Evolutionary conservation across 1,284 basidiomycete genomes (phyloP), one percentile per base, ranked within the genome.

Genomic region (Apiotrichum akiyoshidainum): DNA sequence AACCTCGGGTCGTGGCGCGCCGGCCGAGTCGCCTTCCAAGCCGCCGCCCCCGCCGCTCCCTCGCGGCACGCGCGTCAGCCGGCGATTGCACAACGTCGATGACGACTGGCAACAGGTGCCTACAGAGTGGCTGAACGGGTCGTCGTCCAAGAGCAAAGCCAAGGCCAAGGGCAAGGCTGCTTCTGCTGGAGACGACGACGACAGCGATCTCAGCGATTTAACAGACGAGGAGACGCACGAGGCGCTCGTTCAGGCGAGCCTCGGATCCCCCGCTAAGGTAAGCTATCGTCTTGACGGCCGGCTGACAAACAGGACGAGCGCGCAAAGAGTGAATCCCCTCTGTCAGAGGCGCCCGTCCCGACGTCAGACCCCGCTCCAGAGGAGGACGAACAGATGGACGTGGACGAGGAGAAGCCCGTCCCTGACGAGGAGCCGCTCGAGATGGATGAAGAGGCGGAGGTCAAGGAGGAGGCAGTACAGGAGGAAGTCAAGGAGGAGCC

Each of bases 91-190:
- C 12, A 53, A 68, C 19, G 65, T 68, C 12, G 70, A 73, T 9
- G 77, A 78, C 42, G 74, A 72, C 34, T 79, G 79, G 78, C 73
- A 79, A 56, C 67, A 75, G 52, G 66, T 80, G 14, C 78, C 78
- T 0, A 68, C 69, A 2, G 78, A 78, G 48, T 77, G 77, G 74
- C 60, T 79, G 22, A 42, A 57, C 9, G 52, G 58, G 1, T 64
- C 58, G 51, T 37, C 40, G 21, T n/a, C 39, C 31, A 48, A 44
- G 33, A 22, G 21, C 1, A 35, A 46, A 1, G 46, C 11, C 13
- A 31, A 31, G 26, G 26, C 26, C 26, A 31, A 31, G 26, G 26
- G 26, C 26, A 31, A 31, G 26, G 26, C 26, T 7, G 26, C 26
- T 31, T 7, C 26, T 31, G 37, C 42, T 26, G 67, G 53, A 26